Evolutionary conservation across 306 rosid genomes (phyloP).

Genomic region (Dalbergia oliveri): DNA sequence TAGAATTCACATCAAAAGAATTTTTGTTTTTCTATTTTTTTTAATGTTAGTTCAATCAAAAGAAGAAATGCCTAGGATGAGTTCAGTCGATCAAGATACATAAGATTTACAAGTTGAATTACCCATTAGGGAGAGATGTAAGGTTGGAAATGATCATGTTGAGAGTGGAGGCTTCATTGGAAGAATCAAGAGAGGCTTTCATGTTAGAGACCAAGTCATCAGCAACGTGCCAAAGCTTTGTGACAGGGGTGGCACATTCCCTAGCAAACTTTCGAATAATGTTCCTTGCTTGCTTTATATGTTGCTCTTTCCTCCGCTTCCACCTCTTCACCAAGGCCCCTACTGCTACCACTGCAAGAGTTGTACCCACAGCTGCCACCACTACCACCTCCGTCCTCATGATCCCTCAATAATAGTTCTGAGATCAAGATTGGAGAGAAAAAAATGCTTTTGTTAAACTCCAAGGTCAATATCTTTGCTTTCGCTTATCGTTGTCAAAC

Average conservation of each 20-base stretch:
- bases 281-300: conserved; percentile 49
- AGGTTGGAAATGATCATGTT: conserved; percentile 64
- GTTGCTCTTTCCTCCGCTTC: conserved; percentile 57
- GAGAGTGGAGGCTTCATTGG: conserved; percentile 51
- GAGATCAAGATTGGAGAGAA: conserved; percentile 11
- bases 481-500: neutral
- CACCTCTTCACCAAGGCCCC: conserved; percentile 48
- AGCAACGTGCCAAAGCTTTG: conserved; percentile 61
- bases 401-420: conserved; percentile 41
- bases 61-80: neutral
- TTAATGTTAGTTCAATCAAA: neutral
- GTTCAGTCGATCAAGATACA: neutral
- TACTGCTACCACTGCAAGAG: conserved; percentile 40
- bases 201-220: conserved; percentile 64
- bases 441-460: neutral
- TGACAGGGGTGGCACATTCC: conserved; percentile 68
- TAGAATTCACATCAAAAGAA: too few species aligned
- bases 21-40: too few species aligned
- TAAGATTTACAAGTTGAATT: neutral
- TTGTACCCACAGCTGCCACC: conserved; percentile 47
- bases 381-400: conserved; percentile 55
- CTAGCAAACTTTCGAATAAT: conserved; percentile 64
- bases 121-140: conserved; percentile 71
- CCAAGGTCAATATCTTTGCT: conserved; percentile 1
- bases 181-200: conserved; percentile 57